These are phyloP conservation scores for peach (Prunus persica) DNA, from an alignment of 306 rosid genomes.

Conservation along the genomic window Prunus_persica_NCBIv2 NC_034009.1:16037001-16037500, in stretches of 20 bases:
- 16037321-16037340: not conserved
- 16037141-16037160: no score
- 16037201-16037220: no score
- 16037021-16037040: no score
- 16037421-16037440: not conserved
- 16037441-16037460: constrained; percentile 11
- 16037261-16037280: not conserved
- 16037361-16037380: constrained; percentile 1
- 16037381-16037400: constrained; percentile 5
- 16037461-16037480: not conserved
- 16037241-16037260: not conserved
- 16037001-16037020: no score
- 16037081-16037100: no score
- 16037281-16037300: not conserved
- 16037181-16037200: no score
- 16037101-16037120: no score
- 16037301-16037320: not conserved
- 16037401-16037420: constrained; percentile 1
- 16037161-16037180: no score
- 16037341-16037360: not conserved
- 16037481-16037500: not conserved
- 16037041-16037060: no score
- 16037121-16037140: no score
- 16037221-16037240: no score
- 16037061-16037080: no score